Conservation (phyloP, 176 grass and related monocot species). For the Typha latifolia region DNA sequence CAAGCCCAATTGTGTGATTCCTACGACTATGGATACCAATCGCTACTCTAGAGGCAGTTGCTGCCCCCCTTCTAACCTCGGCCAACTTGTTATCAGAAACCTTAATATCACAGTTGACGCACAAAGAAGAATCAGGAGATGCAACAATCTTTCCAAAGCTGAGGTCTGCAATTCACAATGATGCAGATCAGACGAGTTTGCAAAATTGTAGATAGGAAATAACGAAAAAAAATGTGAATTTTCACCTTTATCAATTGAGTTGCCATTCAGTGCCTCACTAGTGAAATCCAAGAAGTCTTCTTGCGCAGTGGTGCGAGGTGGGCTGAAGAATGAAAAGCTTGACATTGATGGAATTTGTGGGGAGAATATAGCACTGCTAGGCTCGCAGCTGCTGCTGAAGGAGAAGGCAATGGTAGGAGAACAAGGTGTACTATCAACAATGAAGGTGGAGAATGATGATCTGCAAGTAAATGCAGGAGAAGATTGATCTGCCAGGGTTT, state of each 20-base stretch:
- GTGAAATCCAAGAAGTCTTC: slow-evolving; percentile 14
- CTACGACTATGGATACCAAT: slow-evolving; percentile 32
- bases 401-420: slow-evolving; percentile 38
- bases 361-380: slow-evolving; percentile 6
- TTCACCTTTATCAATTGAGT: slow-evolving; percentile 5
- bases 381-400: slow-evolving; percentile 23
- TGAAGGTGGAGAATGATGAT: slow-evolving; percentile 49
- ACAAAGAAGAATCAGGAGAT: too few species aligned
- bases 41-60: slow-evolving; percentile 3
- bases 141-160: not conserved
- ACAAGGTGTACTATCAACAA: slow-evolving; percentile 2
- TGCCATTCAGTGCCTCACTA: not conserved
- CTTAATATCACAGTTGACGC: too few species aligned
- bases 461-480: slow-evolving; percentile 45
- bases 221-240: too few species aligned
- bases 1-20: slow-evolving; percentile 66
- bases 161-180: not conserved
- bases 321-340: slow-evolving; percentile 60
- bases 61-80: slow-evolving; percentile 6
- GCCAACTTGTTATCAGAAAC: slow-evolving; percentile 8
- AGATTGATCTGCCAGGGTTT: slow-evolving; percentile 31
- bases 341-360: slow-evolving; percentile 34
- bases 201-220: not conserved
- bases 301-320: slow-evolving; percentile 11
- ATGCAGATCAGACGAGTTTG: not conserved